Base-by-base conservation (phyloP, 2,329 filamentous ascomycete genomes). In the Paraphaeosphaeria sporulosa region DNA sequence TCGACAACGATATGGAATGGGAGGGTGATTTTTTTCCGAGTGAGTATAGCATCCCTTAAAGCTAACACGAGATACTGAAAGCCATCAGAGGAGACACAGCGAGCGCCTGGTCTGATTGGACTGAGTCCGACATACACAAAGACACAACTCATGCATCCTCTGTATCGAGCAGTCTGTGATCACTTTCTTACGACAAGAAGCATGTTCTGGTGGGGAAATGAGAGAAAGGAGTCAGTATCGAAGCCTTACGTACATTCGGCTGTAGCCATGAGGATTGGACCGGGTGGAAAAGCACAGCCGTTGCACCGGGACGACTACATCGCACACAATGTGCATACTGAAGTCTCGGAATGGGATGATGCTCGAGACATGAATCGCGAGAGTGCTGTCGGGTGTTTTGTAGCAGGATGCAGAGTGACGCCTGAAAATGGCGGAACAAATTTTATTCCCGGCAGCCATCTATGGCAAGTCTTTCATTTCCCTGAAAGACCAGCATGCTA, bases 361-460 rank as follows among this genome's bases (percentile, higher is more conserved):
- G 66, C 62, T 10, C 65, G 66, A 10, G 72, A 75, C 19, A 57
- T 59, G 2, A 59, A 59, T 25, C 64, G 66, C 4, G 70, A 73
- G 32, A 65, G 65, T 4, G 67, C 67, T 46, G 58, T 75, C 42
- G 72, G 75, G 38, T 70, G 78, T 32, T 79, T 79, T 55, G 72
- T 79, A 8, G 77, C 72, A 0, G 77, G 67, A 7, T 76, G 70
- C 51, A 63, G 57, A 30, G 67, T 68, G 15, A 78, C 75, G 0
- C 61, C 59, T 5, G 51, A 64, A 17, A 79, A 79, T 58, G 77
- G 78, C 2, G 78, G 76, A 17, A 80, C 77, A 4, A 63, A 74
- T 5, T 70, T 79, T 58, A 72, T 80, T 34, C 78, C 78, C 1
- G 74, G 77, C 0, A 71, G 64, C n/a, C 78, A 80, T 54, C 68